phyloP scores from a whole-genome alignment of 2,329 filamentous ascomycete genomes.

The Fusarium annulatum region DNA sequence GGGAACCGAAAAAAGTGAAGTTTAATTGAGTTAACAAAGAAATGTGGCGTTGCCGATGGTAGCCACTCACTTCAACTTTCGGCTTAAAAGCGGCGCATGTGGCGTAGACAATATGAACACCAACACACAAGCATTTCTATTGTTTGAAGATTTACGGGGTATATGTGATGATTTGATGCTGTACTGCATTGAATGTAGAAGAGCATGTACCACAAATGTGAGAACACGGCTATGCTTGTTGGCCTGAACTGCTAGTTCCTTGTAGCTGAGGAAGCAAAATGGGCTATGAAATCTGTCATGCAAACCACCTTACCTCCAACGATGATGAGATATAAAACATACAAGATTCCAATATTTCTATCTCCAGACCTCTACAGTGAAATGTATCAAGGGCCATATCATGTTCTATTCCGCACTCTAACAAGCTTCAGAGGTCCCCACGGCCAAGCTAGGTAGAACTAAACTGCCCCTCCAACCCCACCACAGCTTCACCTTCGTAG shows the following conservation, averaged over 20 bases:
- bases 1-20: conserved; percentile 23
- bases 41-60: conserved; percentile 29
- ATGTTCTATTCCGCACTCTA: neutral
- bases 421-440: neutral
- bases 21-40: conserved; percentile 23
- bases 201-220: neutral
- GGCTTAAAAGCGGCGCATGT: conserved; percentile 10
- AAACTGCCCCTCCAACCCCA: conserved; percentile 27
- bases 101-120: conserved; percentile 7
- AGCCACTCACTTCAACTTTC: conserved; percentile 13
- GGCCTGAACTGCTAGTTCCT: neutral
- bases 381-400: too few relatives aligned
- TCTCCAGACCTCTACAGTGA: too few relatives aligned
- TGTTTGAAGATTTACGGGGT: neutral
- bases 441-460: neutral
- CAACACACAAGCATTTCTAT: neutral
- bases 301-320: too few relatives aligned
- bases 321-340: neutral
- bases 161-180: neutral
- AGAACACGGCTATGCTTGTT: neutral
- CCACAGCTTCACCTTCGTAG: conserved; percentile 18
- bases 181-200: neutral
- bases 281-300: fast-evolving
- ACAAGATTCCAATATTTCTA: neutral
- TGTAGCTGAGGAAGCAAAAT: fast-evolving